Base-by-base conservation (phyloP, 805 yeast species). In the Tanozyma kutaoensis region DNA sequence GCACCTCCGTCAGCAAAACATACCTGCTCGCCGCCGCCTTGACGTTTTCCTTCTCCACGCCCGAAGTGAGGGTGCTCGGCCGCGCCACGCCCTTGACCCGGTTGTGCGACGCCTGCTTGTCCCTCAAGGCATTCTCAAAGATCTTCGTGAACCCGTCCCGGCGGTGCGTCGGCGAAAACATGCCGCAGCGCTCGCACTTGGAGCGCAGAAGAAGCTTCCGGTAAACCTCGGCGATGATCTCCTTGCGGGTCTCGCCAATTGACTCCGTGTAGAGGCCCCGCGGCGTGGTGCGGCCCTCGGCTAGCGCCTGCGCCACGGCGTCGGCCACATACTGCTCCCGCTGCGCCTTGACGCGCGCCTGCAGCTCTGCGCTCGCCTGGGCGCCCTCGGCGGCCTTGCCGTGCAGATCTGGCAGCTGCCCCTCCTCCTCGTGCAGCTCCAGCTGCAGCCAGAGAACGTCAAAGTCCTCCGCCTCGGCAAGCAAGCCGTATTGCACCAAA, bases 71-170 rank as follows among this genome's bases (percentile, higher is more conserved):
- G 72, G 81, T 69, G 42, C 75, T 81, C 28, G 72, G 80, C 45
- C 94, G 74, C 27, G 57, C 52, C 28, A 74, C 53, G 28, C 95
- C 95, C 53, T 76, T 82, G 37, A 80, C 73, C 50, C 88, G 63
- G 60, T 91, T 91, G 54, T 77, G 76, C 28, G 77, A 62, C 28
- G 69, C 45, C 50, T 88, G 95, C 48, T 82, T 82, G 27, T 82
- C 95, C 26, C 67, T 67, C 39, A 93, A 65, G 5, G 93, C 73
- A 38, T 74, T 75, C 57, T 91, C 97, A 45, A 91, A 91, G 36
- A 91, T 73, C 60, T 93, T 91, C 35, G 86, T 69, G 46, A 73
- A 77, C 1, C 98, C 98, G 49, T 91, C 99, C 45, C 86, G 88
- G 58, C 98, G 74, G 62, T 77, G 88, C 20, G 77, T 64, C 29